A percentile compares a stretch with the other conserved stretches of the same genome.
phyloP scores from a whole-genome alignment of 192 early-diverging fungal species.

The Diversispora epigaea region DNA sequence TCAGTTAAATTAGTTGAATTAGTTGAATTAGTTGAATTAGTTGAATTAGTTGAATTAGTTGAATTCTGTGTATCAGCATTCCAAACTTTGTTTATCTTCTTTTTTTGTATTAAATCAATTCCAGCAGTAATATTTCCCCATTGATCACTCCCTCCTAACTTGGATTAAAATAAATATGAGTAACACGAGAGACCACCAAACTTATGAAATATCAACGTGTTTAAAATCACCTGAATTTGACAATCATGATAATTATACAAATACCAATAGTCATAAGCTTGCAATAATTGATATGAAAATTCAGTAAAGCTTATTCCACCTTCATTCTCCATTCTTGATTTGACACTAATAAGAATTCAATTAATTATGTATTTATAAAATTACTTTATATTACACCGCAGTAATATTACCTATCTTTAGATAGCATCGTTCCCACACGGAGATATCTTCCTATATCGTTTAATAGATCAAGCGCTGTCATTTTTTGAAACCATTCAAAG shows the following conservation, averaged over 20 bases:
- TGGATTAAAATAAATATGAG: slow-evolving; percentile 5
- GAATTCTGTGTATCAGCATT: no score
- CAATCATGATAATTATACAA: slow-evolving; percentile 66
- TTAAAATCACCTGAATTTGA: slow-evolving; percentile 58
- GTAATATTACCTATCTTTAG: slow-evolving; percentile 67
- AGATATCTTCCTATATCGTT: slow-evolving; percentile 75
- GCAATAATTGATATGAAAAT: slow-evolving; percentile 94
- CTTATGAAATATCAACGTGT: neutral
- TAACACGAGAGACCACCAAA: neutral
- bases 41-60: neutral
- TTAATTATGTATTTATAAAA: neutral
- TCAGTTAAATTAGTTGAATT: neutral
- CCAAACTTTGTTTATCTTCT: no score
- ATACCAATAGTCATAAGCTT: slow-evolving; percentile 92
- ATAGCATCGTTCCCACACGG: slow-evolving; percentile 82
- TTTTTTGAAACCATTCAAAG: slow-evolving; percentile 70
- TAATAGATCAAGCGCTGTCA: slow-evolving; percentile 77
- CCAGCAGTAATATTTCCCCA: slow-evolving; percentile 98
- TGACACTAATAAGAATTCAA: slow-evolving; percentile 59
- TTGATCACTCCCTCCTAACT: slow-evolving; percentile 94
- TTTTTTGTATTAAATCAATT: slow-evolving; percentile 83
- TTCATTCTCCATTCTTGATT: slow-evolving; percentile 69
- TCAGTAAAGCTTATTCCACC: slow-evolving; percentile 95
- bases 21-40: slow-evolving; percentile 6
- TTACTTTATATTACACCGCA: neutral